A percentile compares a stretch with the other conserved stretches of the same genome.
phyloP scores from a whole-genome alignment of 1,284 basidiomycete genomes.

The Vanrija sp. region DNA sequence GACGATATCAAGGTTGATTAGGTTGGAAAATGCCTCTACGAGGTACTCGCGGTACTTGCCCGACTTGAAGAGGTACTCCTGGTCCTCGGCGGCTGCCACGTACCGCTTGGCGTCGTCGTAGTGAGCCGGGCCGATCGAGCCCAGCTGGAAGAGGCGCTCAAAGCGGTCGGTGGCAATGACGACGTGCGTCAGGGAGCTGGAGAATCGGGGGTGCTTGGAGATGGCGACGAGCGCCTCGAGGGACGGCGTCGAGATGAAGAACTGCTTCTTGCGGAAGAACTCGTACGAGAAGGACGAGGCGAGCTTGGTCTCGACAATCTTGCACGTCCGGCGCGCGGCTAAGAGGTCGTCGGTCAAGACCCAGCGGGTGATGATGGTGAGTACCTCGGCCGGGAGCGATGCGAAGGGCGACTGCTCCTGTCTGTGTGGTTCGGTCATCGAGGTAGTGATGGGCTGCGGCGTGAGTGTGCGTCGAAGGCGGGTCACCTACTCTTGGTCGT shows the following conservation, averaged over 20 bases:
- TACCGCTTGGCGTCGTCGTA: not conserved
- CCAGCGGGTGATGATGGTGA: constrained; percentile 6
- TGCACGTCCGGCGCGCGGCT: constrained; percentile 9
- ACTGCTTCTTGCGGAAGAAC: constrained; percentile 17
- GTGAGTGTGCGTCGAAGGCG: too few species aligned
- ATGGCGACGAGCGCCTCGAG: constrained; percentile 11
- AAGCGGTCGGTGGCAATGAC: constrained; percentile 4
- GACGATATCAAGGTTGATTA: constrained; percentile 39
- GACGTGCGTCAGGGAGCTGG: constrained; percentile 6
- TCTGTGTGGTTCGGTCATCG: too few species aligned
- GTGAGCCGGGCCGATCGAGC: not conserved
- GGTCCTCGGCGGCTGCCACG: not conserved
- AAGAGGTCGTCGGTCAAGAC: constrained; percentile 6
- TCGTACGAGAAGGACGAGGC: constrained; percentile 4
- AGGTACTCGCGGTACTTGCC: constrained; percentile 1
- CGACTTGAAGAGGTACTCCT: constrained; percentile 1
- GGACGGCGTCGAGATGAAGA: constrained; percentile 10
- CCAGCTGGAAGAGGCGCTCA: not conserved
- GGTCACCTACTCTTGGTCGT: too few species aligned
- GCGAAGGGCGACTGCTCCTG: constrained; percentile 2
- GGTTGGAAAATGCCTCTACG: not conserved
- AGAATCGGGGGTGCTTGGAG: not conserved
- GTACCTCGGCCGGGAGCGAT: constrained; percentile 10
- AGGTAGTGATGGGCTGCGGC: too few species aligned
- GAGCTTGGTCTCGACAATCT: constrained; percentile 7